Evolutionary conservation across 345 rosid genomes (phyloP).

Genomic region (Hibiscus tridactylites): DNA sequence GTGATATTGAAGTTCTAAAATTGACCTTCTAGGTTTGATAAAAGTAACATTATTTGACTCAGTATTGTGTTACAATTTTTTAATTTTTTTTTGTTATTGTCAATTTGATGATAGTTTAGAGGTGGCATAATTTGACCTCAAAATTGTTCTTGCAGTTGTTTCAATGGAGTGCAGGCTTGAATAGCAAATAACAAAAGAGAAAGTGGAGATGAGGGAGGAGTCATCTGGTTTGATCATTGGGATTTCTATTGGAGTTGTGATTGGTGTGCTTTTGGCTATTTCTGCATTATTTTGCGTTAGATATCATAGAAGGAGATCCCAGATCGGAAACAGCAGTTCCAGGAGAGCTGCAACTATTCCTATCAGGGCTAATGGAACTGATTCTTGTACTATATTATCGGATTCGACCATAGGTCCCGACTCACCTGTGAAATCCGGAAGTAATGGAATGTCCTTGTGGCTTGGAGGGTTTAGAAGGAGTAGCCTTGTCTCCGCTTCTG

Average conservation of each 20-base stretch:
- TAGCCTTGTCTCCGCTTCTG: conserved; percentile 62
- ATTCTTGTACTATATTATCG: conserved; percentile 61
- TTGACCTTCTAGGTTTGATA: conserved; percentile 12
- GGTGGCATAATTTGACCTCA: too few species aligned
- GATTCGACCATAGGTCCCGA: conserved; percentile 83
- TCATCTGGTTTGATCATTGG: conserved; percentile 87
- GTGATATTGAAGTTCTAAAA: background rate
- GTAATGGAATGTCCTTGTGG: conserved; percentile 62
- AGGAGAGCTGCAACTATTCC: conserved; percentile 69
- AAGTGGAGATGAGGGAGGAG: conserved; percentile 61
- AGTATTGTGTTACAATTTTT: background rate
- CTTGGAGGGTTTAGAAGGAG: conserved; percentile 69
- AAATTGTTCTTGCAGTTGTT: too few species aligned
- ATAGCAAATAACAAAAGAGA: conserved; percentile 18
- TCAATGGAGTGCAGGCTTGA: conserved; percentile 38
- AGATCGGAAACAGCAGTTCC: conserved; percentile 87
- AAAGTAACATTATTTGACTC: conserved; percentile 9
- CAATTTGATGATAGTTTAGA: background rate
- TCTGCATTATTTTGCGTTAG: conserved; percentile 46
- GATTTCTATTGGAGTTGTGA: conserved; percentile 82
- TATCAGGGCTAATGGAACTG: conserved; percentile 70
- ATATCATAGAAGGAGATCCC: conserved; percentile 72
- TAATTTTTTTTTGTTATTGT: background rate
- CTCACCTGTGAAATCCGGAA: conserved; percentile 70
- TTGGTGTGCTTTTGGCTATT: conserved; percentile 76